Conservation (phyloP, 1,284 basidiomycete species). For the Anthracocystis walkeri region DNA sequence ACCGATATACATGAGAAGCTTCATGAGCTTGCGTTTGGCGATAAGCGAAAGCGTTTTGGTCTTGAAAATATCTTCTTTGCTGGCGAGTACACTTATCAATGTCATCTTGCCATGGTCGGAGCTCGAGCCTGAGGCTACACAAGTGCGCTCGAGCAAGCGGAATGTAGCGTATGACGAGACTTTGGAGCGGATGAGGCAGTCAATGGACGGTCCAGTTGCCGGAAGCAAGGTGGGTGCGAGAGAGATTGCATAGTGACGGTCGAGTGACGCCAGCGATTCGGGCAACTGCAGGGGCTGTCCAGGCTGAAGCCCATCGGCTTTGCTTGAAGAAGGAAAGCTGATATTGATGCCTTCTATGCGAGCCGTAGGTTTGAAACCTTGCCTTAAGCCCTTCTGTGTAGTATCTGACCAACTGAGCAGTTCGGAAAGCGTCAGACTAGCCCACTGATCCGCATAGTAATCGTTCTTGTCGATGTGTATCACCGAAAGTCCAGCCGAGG, state of each 20-base stretch:
- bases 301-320: neutral
- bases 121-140: slow-evolving; percentile 19
- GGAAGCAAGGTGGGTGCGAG: slow-evolving; percentile 85
- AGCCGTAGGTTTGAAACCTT: neutral
- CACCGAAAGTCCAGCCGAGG: slow-evolving; percentile 85
- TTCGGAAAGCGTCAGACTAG: slow-evolving; percentile 84
- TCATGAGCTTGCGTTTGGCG: slow-evolving; percentile 92
- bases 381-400: slow-evolving; percentile 20
- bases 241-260: slow-evolving; percentile 82
- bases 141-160: slow-evolving; percentile 78
- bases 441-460: slow-evolving; percentile 87
- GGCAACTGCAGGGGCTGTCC: slow-evolving; percentile 26
- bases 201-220: slow-evolving; percentile 82
- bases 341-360: slow-evolving; percentile 13
- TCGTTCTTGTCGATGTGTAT: slow-evolving; percentile 86
- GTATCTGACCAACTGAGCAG: slow-evolving; percentile 76
- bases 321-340: slow-evolving; percentile 28
- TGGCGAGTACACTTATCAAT: slow-evolving; percentile 78
- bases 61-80: slow-evolving; percentile 94
- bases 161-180: slow-evolving; percentile 92
- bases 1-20: slow-evolving; percentile 76
- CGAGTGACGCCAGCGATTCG: slow-evolving; percentile 31
- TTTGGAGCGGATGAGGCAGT: slow-evolving; percentile 83
- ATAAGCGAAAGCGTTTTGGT: slow-evolving; percentile 80
- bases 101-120: neutral